Conservation (phyloP, 768 basidiomycete species). For the Boletus huronensis region DNA sequence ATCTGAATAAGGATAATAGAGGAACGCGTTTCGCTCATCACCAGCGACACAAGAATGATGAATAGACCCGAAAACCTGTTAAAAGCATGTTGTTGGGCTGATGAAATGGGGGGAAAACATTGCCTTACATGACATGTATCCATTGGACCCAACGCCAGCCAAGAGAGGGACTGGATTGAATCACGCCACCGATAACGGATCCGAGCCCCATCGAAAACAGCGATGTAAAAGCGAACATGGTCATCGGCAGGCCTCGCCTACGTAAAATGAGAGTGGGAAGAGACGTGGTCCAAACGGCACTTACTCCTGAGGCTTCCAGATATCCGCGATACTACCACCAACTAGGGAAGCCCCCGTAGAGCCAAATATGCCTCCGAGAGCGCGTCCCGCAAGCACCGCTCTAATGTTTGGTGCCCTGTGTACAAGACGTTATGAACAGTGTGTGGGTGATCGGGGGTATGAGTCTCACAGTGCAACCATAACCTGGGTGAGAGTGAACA, state of each 20-base stretch:
- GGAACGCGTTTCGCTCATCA: constrained; percentile 71
- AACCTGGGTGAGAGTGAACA: constrained; percentile 51
- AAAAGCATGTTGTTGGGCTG: neutral
- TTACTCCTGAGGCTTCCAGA: constrained; percentile 63
- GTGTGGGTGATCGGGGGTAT: neutral
- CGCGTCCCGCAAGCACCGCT: constrained; percentile 55
- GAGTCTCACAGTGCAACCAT: constrained; percentile 30
- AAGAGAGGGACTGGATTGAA: constrained; percentile 53
- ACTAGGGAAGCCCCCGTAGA: constrained; percentile 65
- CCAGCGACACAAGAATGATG: constrained; percentile 44
- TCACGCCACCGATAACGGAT: constrained; percentile 59
- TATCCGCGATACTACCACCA: constrained; percentile 66
- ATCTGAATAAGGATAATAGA: constrained; percentile 64
- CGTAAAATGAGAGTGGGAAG: neutral
- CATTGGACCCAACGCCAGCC: constrained; percentile 84
- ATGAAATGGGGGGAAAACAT: neutral
- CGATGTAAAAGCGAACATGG: constrained; percentile 58
- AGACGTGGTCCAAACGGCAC: constrained; percentile 11
- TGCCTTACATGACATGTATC: constrained; percentile 58
- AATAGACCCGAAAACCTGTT: constrained; percentile 51
- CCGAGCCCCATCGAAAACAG: constrained; percentile 61
- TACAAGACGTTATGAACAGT: neutral
- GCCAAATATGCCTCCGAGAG: constrained; percentile 59
- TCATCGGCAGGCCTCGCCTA: constrained; percentile 76
- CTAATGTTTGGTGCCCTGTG: constrained; percentile 43